Evolutionary conservation across 306 rosid genomes (phyloP).

Genomic region (Glycyrrhiza uralensis): DNA sequence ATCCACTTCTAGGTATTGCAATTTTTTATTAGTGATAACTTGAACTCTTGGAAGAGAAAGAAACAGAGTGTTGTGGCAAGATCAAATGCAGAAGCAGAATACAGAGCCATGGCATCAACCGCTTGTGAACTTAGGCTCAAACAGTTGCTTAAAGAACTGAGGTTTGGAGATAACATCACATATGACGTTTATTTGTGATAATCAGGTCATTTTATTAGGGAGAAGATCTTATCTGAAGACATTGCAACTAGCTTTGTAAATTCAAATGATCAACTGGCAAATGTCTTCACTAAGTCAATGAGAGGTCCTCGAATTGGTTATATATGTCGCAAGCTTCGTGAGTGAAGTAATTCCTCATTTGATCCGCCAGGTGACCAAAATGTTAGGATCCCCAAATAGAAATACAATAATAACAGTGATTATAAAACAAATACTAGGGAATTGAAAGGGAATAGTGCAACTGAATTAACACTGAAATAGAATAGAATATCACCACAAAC

Average conservation of each 20-base stretch:
- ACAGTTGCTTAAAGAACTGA: background rate
- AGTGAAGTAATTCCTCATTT: no score
- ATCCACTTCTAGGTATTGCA: no score
- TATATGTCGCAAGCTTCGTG: no score
- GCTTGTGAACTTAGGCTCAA: background rate
- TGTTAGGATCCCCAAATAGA: background rate
- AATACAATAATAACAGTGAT: background rate
- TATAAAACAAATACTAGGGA: background rate
- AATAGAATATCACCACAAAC: background rate
- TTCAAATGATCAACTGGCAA: no score
- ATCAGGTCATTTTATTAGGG: no score
- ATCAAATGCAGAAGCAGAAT: background rate
- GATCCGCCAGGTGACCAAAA: no score
- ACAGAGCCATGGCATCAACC: background rate
- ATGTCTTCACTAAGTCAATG: no score
- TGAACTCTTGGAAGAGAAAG: background rate
- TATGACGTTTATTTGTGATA: background rate
- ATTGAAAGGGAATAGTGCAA: background rate
- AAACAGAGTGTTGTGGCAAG: background rate
- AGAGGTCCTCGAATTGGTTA: no score
- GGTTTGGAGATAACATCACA: background rate
- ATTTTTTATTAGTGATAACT: no score
- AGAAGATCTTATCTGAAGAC: no score
- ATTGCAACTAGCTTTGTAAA: background rate
- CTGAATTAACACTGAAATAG: no score